phyloP scores from a whole-genome alignment of 805 yeast species.

The Wickerhamiella shivajii region DNA sequence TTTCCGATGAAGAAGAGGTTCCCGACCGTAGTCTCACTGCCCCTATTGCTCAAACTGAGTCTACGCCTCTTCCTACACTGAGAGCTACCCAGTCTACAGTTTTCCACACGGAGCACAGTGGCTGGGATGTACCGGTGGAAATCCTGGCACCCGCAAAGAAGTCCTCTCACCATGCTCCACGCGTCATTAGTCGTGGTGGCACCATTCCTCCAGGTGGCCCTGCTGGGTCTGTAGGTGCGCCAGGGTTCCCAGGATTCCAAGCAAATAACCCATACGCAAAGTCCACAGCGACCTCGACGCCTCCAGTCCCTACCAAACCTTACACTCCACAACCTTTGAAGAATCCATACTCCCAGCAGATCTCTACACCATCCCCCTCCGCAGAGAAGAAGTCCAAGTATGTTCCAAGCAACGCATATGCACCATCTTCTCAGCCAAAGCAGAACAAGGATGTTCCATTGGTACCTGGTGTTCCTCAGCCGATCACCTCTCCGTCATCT shows the following conservation, averaged over 20 bases:
- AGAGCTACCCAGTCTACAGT: constrained; percentile 12
- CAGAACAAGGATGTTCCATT: too few species aligned
- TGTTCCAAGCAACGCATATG: too few species aligned
- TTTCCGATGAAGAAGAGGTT: constrained; percentile 20
- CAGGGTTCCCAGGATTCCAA: not conserved
- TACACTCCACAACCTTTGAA: too few species aligned
- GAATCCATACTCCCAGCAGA: too few species aligned
- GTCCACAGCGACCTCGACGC: not conserved
- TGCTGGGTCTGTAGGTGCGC: not conserved
- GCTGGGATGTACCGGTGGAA: constrained; percentile 24
- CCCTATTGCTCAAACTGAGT: not conserved
- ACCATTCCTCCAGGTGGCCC: constrained; percentile 17
- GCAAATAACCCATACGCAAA: not conserved
- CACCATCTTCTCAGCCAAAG: too few species aligned
- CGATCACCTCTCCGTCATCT: too few species aligned
- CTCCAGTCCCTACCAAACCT: not conserved
- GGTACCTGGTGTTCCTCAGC: too few species aligned
- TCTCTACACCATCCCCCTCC: too few species aligned
- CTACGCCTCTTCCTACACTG: constrained; percentile 1
- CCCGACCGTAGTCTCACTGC: constrained; percentile 2
- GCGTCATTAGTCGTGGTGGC: too few species aligned
- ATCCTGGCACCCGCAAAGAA: too few species aligned
- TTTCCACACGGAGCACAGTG: constrained; percentile 18
- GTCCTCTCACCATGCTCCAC: too few species aligned
- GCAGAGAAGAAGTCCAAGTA: too few species aligned